These are phyloP conservation scores for Herpetospermum pedunculosum DNA, from an alignment of 306 rosid species.

Conservation along the genomic window DNA sequence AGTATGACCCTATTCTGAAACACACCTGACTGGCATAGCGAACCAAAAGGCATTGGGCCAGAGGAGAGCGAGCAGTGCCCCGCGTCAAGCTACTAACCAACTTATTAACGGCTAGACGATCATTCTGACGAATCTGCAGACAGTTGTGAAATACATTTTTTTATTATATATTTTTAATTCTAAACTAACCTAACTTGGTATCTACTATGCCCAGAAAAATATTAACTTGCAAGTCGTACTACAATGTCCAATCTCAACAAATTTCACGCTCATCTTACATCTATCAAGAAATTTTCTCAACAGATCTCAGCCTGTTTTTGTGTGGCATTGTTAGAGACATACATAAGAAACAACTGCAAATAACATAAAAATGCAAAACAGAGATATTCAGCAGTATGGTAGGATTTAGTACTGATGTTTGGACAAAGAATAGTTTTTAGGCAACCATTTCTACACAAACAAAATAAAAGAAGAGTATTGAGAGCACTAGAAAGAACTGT, in stretches of 20 bases:
- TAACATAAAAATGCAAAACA: background rate
- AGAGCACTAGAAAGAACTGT: background rate
- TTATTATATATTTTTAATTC: background rate
- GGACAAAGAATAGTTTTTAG: background rate
- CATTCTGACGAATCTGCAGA: slow-evolving; percentile 95
- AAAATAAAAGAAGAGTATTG: background rate
- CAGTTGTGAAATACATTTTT: slow-evolving; percentile 18
- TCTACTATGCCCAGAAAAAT: background rate
- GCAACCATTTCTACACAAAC: background rate
- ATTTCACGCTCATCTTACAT: background rate
- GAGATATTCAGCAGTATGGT: background rate
- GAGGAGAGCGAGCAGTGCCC: slow-evolving; percentile 88
- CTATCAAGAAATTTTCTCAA: background rate
- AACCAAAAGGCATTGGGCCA: slow-evolving; percentile 90
- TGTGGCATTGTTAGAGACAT: background rate
- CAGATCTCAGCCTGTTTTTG: background rate
- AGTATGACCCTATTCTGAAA: background rate
- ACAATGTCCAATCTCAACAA: background rate
- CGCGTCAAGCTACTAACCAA: slow-evolving; percentile 95
- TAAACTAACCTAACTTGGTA: background rate
- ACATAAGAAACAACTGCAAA: background rate
- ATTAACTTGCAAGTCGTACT: background rate
- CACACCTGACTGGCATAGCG: slow-evolving; percentile 93
- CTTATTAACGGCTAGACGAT: slow-evolving; percentile 93
- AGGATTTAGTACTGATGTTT: background rate